Base-by-base conservation (phyloP, 257 asterid genomes). In the Cinchona pubescens region DNA sequence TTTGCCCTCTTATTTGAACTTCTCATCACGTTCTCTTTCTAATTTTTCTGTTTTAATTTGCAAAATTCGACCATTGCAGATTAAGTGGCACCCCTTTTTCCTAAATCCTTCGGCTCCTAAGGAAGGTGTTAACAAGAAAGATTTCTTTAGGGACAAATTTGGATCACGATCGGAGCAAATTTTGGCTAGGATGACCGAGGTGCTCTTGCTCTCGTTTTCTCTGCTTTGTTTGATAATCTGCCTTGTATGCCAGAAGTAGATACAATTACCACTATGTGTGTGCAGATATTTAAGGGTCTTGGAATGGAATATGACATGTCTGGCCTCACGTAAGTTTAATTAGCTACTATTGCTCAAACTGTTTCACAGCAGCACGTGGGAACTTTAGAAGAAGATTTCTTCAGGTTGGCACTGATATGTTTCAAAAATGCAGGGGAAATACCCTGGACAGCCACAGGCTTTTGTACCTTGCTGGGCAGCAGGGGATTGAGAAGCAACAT, bases 371-470 rank as follows among this genome's bases (percentile, higher is more conserved):
- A 7, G 67, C 69, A 27, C 2, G 23, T 6, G 45, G 55, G 68
- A 56, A 19, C 25, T 69, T 59, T 70, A n/a, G n/a, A n/a, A n/a
- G 72, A 34, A 18, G 79, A 66, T 62, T 74, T 23, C 59, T 71
- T 23, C 5, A 75, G 8, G 23, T 3, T 53, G 62, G 51, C 11
- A 16, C 62, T 37, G 35, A 59, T 61, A 63, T 70, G n/a, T 79
- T 37, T 79, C n/a, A 18, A 30, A 11, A 71, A 34, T 80, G 83
- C 92, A 90, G 96, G 79, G 96, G 94, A 77, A 87, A 72, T 76
- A 84, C 88, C 76, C 65, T 87, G 79, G 94, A 90, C 48, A 90
- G 96, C 82, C 96, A 90, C 83, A 82, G 94, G 79, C 83, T 90
- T 27, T 75, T 90, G 65, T 81, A 83, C 75, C 82, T 87, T 75